Evolutionary conservation across 2,329 filamentous ascomycete genomes (phyloP).

Genomic region (Colletotrichum tropicicola): DNA sequence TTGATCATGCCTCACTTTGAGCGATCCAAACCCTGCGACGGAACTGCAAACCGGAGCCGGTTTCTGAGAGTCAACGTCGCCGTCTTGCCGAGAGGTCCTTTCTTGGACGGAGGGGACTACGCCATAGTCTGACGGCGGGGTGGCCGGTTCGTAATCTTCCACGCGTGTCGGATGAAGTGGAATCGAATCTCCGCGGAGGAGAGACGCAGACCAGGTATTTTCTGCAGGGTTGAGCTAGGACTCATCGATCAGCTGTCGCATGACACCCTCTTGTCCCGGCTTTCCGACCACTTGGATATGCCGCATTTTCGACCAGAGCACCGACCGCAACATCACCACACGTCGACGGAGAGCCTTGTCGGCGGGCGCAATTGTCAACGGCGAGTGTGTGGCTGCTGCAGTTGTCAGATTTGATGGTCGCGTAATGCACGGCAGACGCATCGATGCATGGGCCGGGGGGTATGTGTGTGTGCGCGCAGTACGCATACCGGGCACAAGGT

Average conservation of each 20-base stretch:
- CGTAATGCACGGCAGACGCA: neutral
- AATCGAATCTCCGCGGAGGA: neutral
- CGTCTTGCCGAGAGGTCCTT: neutral
- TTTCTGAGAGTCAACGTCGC: constrained; percentile 19
- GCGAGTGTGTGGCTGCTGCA: neutral
- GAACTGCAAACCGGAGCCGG: neutral
- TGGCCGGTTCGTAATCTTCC: constrained; percentile 27
- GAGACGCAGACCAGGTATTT: neutral
- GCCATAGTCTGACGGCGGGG: constrained; percentile 17
- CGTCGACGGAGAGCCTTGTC: neutral
- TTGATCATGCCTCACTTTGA: neutral
- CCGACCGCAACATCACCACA: neutral
- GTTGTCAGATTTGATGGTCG: neutral
- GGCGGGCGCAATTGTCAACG: neutral
- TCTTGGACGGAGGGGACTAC: neutral
- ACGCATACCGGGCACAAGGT: neutral
- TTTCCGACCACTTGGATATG: neutral
- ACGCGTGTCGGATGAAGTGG: constrained; percentile 8
- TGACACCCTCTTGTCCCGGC: neutral
- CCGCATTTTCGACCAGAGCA: neutral
- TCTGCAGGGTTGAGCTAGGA: constrained; percentile 6
- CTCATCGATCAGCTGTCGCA: constrained; percentile 17
- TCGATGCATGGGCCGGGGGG: neutral
- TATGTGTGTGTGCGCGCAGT: neutral
- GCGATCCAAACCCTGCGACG: neutral